Evolutionary conservation across 2,329 filamentous ascomycete species (phyloP).

Genomic region (Paraconiothyrium brasiliense): DNA sequence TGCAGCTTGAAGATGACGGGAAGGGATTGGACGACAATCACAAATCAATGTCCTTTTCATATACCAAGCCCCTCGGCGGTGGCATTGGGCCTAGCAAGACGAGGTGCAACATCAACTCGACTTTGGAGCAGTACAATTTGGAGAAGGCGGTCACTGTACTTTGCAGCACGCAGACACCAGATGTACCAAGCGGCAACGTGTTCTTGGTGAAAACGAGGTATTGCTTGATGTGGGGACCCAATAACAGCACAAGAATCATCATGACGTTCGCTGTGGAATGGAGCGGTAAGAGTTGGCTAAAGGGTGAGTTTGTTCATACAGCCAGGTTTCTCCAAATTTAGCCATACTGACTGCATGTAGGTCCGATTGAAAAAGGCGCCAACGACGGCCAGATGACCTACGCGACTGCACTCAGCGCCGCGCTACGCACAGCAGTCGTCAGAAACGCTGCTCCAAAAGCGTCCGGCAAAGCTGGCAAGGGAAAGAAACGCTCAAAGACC

Average conservation of each 20-base stretch:
- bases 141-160: constrained; percentile 88
- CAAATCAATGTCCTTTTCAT: constrained; percentile 78
- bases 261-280: constrained; percentile 94
- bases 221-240: constrained; percentile 90
- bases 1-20: constrained; percentile 84
- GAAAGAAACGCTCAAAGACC: constrained; percentile 68
- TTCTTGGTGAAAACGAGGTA: constrained; percentile 95
- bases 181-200: constrained; percentile 92
- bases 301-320: constrained; percentile 68
- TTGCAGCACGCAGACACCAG: constrained; percentile 86
- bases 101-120: constrained; percentile 89
- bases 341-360: constrained; percentile 56
- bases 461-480: constrained; percentile 56
- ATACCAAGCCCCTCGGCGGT: constrained; percentile 88
- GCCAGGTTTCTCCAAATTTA: not conserved
- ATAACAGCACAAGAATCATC: constrained; percentile 83
- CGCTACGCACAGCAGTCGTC: constrained; percentile 77
- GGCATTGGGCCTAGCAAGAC: constrained; percentile 93
- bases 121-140: constrained; percentile 82
- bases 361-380: constrained; percentile 94
- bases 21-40: constrained; percentile 79
- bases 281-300: constrained; percentile 98
- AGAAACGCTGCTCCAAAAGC: constrained; percentile 63
- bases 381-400: constrained; percentile 88
- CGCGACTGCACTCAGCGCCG: constrained; percentile 79